A percentile compares a stretch with the other conserved stretches of the same genome.
Conservation (phyloP, 345 rosid species). For the Mercurialis annua region DNA sequence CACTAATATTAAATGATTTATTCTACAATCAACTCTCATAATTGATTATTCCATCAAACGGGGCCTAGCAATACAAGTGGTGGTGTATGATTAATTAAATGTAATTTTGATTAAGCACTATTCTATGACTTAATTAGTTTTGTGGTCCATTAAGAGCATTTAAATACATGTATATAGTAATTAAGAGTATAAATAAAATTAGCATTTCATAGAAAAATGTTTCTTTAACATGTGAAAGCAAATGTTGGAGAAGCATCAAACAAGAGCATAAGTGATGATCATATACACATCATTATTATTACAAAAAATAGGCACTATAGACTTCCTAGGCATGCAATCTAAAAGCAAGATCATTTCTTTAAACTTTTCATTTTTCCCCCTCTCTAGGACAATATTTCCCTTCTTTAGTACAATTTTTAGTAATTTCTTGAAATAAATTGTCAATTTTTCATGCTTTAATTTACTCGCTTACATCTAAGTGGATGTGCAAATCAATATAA, state of each 20-base stretch:
- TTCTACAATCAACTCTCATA: no score
- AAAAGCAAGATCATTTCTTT: neutral
- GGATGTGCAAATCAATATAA: no score
- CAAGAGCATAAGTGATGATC: conserved; percentile 26
- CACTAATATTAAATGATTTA: no score
- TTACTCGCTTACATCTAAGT: no score
- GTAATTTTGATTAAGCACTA: neutral
- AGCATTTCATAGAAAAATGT: neutral
- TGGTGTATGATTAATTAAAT: conserved; percentile 3
- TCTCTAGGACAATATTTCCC: no score
- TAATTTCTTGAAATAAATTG: no score
- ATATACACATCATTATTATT: conserved; percentile 1
- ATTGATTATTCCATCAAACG: neutral
- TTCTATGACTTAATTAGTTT: no score
- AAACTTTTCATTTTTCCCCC: neutral
- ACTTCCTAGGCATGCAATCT: conserved; percentile 17
- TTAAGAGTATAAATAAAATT: neutral
- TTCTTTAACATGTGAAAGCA: conserved; percentile 9
- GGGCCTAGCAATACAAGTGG: neutral
- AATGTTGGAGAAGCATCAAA: conserved; percentile 31
- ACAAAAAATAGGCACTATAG: conserved; percentile 18
- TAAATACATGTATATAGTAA: neutral
- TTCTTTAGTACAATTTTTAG: no score
- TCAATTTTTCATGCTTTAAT: no score
- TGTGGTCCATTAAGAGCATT: conserved; percentile 8